These are phyloP conservation scores for Rhizopogon parksii DNA, from an alignment of 1,284 basidiomycete genomes.

Conservation along the genomic window DNA sequence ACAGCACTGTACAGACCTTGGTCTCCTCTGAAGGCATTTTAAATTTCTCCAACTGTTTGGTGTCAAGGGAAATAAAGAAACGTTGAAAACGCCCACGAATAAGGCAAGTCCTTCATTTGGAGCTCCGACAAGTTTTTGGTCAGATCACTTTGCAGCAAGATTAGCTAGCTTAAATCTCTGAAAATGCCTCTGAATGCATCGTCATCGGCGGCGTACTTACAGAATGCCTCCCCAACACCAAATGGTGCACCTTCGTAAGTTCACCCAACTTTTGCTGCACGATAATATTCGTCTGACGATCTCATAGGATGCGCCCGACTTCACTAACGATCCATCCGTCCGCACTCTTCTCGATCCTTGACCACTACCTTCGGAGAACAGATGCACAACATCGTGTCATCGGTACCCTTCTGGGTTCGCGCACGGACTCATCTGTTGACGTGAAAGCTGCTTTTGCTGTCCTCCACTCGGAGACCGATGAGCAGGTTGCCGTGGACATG, in stretches of 20 bases:
- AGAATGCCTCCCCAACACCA: constrained; percentile 32
- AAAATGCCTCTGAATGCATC: constrained; percentile 63
- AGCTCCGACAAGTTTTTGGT: constrained; percentile 25
- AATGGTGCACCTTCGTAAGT: constrained; percentile 36
- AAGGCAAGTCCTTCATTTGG: constrained; percentile 20
- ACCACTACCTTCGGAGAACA: constrained; percentile 91
- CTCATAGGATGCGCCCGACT: constrained; percentile 58
- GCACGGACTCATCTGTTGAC: constrained; percentile 70
- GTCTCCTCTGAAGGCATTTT: constrained; percentile 82
- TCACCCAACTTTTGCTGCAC: background rate
- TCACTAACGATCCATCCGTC: constrained; percentile 85
- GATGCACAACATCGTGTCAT: constrained; percentile 86
- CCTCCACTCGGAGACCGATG: constrained; percentile 85
- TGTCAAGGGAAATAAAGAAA: background rate
- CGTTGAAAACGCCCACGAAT: constrained; percentile 3
- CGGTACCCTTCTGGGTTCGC: constrained; percentile 88
- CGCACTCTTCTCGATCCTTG: constrained; percentile 91
- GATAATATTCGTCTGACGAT: background rate
- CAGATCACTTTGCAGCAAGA: constrained; percentile 4
- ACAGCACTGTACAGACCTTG: constrained; percentile 44
- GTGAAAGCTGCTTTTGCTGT: constrained; percentile 84
- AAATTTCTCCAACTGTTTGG: constrained; percentile 18
- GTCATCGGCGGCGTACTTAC: constrained; percentile 64
- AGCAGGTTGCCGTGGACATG: constrained; percentile 92
- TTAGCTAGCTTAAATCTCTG: constrained; percentile 1